phyloP scores from a whole-genome alignment of 495 filamentous ascomycete species.

The Cercophora scortea region DNA sequence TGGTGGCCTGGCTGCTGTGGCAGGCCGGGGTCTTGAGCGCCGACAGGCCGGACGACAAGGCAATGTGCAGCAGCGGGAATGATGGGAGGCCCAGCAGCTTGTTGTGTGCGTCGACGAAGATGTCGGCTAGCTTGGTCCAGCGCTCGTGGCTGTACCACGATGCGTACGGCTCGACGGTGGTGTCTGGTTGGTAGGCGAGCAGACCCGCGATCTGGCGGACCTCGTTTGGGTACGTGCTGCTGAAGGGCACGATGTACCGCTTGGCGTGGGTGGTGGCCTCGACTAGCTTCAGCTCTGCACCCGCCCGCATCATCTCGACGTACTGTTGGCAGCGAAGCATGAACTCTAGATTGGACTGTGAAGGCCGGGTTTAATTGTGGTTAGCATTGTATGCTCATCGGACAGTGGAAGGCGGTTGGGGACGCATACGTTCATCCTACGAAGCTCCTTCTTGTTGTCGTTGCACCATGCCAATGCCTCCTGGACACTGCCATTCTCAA shows the following conservation, averaged over 20 bases:
- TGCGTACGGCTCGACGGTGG: constrained; percentile 29
- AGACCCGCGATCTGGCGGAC: constrained; percentile 70
- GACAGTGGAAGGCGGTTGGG: background rate
- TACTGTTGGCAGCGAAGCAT: constrained; percentile 93
- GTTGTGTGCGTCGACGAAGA: constrained; percentile 83
- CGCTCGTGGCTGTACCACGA: constrained; percentile 63
- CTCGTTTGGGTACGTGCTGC: constrained; percentile 58
- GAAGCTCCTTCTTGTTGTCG: constrained; percentile 82
- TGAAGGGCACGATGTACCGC: constrained; percentile 65
- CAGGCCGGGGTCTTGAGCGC: constrained; percentile 94
- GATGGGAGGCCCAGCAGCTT: constrained; percentile 75
- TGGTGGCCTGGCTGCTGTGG: constrained; percentile 52
- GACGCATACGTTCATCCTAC: constrained; percentile 65
- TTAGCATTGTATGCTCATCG: background rate
- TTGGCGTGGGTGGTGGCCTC: constrained; percentile 77
- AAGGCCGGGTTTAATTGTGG: constrained; percentile 17
- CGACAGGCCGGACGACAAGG: constrained; percentile 82
- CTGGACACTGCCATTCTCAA: constrained; percentile 60
- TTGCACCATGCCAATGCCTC: constrained; percentile 84
- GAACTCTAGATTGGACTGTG: constrained; percentile 80
- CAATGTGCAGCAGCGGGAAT: constrained; percentile 82
- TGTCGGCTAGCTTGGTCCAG: constrained; percentile 69
- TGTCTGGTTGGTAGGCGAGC: constrained; percentile 63
- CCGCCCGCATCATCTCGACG: constrained; percentile 75
- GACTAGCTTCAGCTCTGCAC: constrained; percentile 48